A percentile compares a stretch with the other conserved stretches of the same genome.
Conservation (phyloP, 768 basidiomycete species). For the Lepiota venenata region DNA sequence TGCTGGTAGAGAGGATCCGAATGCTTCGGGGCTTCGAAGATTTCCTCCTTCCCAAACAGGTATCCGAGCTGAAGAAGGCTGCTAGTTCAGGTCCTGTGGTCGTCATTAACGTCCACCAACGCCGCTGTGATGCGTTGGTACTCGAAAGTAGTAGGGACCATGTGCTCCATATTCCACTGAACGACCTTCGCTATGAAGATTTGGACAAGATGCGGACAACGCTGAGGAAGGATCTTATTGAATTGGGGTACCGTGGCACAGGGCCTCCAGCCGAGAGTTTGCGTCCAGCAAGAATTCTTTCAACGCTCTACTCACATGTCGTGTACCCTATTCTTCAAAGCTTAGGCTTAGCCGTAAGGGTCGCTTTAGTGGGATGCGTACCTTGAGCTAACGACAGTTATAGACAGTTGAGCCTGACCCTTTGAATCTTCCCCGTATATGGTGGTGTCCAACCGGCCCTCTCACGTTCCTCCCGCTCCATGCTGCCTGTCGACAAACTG, state of each 20-base stretch:
- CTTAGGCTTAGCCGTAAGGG: too few species aligned
- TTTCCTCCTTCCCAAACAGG: background rate
- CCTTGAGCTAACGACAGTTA: too few species aligned
- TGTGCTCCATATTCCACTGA: background rate
- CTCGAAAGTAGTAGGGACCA: background rate
- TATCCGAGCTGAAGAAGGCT: background rate
- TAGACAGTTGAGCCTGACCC: too few species aligned
- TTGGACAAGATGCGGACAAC: background rate
- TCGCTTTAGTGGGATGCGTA: too few species aligned
- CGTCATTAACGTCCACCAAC: background rate
- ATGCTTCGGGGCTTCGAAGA: background rate
- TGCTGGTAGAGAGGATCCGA: background rate
- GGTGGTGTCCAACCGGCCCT: slow-evolving; percentile 29
- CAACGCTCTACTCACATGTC: too few species aligned
- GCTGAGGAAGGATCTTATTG: too few species aligned
- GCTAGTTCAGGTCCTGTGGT: background rate
- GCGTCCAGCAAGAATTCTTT: too few species aligned
- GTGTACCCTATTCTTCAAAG: too few species aligned
- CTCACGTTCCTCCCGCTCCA: slow-evolving; percentile 29
- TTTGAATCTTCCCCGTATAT: slow-evolving; percentile 15
- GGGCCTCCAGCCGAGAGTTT: too few species aligned
- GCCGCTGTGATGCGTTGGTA: background rate
- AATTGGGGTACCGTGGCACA: too few species aligned
- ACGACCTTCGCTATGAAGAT: background rate
- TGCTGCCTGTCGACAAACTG: slow-evolving; percentile 17